Base-by-base conservation (phyloP, 192 early-diverging fungal genomes). In the Mortierella claussenii region DNA sequence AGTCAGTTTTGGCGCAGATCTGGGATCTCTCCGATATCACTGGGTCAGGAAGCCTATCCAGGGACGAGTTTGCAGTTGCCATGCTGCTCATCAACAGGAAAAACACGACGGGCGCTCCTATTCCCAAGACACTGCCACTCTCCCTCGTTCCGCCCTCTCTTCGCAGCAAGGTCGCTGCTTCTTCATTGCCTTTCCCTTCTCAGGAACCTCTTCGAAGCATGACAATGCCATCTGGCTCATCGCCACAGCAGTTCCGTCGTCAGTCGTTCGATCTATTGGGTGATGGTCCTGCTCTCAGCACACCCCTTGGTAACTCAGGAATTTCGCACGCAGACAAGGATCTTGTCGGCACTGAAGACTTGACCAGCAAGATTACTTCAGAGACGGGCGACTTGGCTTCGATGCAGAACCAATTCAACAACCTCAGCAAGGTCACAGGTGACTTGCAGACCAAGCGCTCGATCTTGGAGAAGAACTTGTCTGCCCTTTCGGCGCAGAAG, bases 41-140 rank as follows among this genome's bases (percentile, higher is more conserved):
- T 18, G 84, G 85, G 61, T 79, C 80, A 46, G 91, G 91, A 1
- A 79, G 70, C 31, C 81, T 94, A 17, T 85, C 80, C 32, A 79
- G 83, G 34, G 89, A 94, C 28, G 89, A 93, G 78, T 95, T 94
- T 80, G 88, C 90, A 2, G 89, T 95, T 12, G 90, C 92, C 4
- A 92, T 95, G 91, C 82, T 92, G 53, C 71, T 95, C 20, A 94
- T 93, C 55, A 86, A 87, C 64, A 85, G 83, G 37, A 84, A 80
- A 47, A 65, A 89, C 15, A 65, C 79, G 18, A 88, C 89, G 11
- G 48, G 26, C 10, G 79, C 69, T 1, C 57, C 68, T 1, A 70
- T 92, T 24, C 90, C 91, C 5, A 62, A 74, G 1, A 80, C 81
- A 3, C 70, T 91, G 11, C 90, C 93, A 12, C 13, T 69, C 1